phyloP scores from a whole-genome alignment of 805 yeast species.

The Candida oleophila region DNA sequence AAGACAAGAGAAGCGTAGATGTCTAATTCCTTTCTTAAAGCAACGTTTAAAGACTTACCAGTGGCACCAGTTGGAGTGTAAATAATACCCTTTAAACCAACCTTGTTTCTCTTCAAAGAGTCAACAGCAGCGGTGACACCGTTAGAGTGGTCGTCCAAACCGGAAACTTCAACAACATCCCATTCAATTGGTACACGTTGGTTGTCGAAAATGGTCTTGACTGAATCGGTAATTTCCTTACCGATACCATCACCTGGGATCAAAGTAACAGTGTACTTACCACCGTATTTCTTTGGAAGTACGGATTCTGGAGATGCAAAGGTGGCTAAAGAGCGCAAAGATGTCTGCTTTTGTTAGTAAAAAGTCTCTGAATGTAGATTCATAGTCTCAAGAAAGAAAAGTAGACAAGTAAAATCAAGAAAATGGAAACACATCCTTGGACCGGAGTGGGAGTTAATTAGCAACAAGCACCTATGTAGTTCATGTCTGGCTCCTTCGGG shows the following conservation, averaged over 20 bases:
- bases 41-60: slow-evolving; percentile 94
- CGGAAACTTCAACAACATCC: slow-evolving; percentile 97
- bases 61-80: slow-evolving; percentile 99
- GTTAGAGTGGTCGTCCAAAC: slow-evolving; percentile 89
- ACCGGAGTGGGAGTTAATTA: too few relatives aligned
- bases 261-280: slow-evolving; percentile 90
- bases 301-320: slow-evolving; percentile 58
- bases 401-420: too few relatives aligned
- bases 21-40: slow-evolving; percentile 95
- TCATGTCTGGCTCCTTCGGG: too few relatives aligned
- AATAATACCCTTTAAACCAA: slow-evolving; percentile 96
- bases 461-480: too few relatives aligned
- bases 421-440: too few relatives aligned
- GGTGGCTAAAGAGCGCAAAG: slow-evolving; percentile 51
- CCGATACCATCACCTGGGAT: slow-evolving; percentile 99
- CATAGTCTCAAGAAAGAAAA: too few relatives aligned
- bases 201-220: slow-evolving; percentile 87
- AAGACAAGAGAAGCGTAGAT: slow-evolving; percentile 97
- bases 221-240: slow-evolving; percentile 90
- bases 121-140: slow-evolving; percentile 90
- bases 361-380: neutral
- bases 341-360: slow-evolving; percentile 31
- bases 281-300: slow-evolving; percentile 91
- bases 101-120: slow-evolving; percentile 87
- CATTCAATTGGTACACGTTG: slow-evolving; percentile 95